Conservation (phyloP, 345 rosid species). For the Euphorbia peplus region DNA sequence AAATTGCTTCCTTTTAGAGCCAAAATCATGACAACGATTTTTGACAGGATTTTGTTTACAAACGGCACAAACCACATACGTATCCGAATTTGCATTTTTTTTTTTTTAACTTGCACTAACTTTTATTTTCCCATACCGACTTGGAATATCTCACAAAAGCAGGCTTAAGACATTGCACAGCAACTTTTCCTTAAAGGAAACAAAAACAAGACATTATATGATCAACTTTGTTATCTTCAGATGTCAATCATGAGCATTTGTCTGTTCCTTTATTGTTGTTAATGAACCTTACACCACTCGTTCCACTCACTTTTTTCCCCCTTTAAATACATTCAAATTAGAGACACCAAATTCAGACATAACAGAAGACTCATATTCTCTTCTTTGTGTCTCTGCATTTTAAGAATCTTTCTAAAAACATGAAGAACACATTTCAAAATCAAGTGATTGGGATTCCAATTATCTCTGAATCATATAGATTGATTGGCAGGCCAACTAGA, state of each 20-base stretch:
- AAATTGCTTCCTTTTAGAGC: too few relatives aligned
- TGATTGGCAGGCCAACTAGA: background rate
- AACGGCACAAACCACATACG: too few relatives aligned
- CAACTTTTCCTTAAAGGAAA: background rate
- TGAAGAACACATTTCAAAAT: constrained; percentile 1
- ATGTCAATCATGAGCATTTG: background rate
- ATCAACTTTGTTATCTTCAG: background rate
- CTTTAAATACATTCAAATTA: background rate
- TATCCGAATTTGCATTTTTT: too few relatives aligned
- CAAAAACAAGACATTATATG: background rate
- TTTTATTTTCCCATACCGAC: too few relatives aligned
- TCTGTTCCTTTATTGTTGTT: background rate
- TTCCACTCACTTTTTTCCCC: background rate
- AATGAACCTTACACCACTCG: background rate
- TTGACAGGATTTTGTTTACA: too few relatives aligned
- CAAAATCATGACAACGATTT: too few relatives aligned
- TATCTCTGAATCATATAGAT: background rate
- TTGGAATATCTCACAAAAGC: background rate
- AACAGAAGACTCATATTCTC: background rate
- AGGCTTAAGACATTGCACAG: too few relatives aligned
- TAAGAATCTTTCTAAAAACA: background rate
- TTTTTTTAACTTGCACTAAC: too few relatives aligned
- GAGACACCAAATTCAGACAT: background rate
- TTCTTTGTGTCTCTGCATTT: too few relatives aligned
- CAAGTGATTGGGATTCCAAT: constrained; percentile 23